A percentile compares a stretch with the other conserved stretches of the same genome.
These are phyloP conservation scores for Alternaria postmessia DNA, from an alignment of 2,329 filamentous ascomycete species.

Conservation along the genomic window DNA sequence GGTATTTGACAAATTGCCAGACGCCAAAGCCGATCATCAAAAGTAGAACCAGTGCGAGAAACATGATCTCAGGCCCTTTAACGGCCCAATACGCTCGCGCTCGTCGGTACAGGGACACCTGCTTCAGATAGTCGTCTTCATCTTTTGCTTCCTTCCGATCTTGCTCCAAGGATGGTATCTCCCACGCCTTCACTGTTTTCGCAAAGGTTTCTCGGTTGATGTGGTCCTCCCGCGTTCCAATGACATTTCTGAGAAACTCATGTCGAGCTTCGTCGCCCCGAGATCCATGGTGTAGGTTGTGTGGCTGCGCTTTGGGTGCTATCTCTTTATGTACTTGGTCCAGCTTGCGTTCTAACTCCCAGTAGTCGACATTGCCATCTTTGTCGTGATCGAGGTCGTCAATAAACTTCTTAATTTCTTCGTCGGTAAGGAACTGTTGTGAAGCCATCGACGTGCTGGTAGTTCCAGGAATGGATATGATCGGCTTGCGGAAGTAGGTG, in stretches of 20 bases:
- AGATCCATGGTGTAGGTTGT: constrained; percentile 55
- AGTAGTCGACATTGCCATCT: constrained; percentile 62
- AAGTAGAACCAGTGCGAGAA: constrained; percentile 58
- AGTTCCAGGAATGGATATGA: neutral
- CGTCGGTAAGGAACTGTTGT: constrained; percentile 47
- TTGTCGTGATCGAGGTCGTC: constrained; percentile 62
- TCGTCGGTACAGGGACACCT: constrained; percentile 57
- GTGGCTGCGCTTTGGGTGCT: constrained; percentile 55
- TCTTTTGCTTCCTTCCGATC: constrained; percentile 59
- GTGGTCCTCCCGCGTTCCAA: constrained; percentile 53
- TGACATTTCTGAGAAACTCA: constrained; percentile 61
- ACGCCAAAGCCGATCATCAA: constrained; percentile 62
- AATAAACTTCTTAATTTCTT: constrained; percentile 63
- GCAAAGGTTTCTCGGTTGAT: constrained; percentile 60
- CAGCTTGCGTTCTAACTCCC: constrained; percentile 62
- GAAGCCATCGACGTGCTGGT: constrained; percentile 29
- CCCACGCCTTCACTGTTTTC: constrained; percentile 55
- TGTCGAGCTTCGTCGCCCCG: constrained; percentile 56
- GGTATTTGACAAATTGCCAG: constrained; percentile 65
- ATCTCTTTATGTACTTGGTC: constrained; percentile 63
- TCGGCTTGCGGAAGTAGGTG: neutral
- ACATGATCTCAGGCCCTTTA: constrained; percentile 61
- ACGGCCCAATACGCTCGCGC: constrained; percentile 65
- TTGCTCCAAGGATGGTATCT: constrained; percentile 59
- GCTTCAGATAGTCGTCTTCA: constrained; percentile 57